phyloP scores from a whole-genome alignment of 2,329 filamentous ascomycete genomes.

The Chaetoscypha palmicola region DNA sequence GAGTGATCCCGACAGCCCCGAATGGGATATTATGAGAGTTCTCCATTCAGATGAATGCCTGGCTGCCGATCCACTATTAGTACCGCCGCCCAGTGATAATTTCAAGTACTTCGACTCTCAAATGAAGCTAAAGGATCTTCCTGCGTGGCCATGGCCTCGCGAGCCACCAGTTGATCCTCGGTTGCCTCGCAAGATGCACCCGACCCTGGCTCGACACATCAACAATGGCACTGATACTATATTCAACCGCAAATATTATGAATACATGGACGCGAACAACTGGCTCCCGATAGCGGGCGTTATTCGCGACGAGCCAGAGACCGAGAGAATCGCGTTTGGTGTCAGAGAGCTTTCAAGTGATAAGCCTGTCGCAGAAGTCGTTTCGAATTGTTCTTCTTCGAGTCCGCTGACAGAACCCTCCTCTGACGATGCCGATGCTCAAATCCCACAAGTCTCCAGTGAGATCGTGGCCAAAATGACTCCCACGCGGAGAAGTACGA shows the following conservation, averaged over 20 bases:
- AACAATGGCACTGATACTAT: conserved; percentile 20
- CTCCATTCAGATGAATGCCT: conserved; percentile 14
- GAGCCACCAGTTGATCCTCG: neutral
- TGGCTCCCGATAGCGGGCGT: conserved; percentile 21
- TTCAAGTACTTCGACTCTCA: conserved; percentile 14
- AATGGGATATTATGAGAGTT: conserved; percentile 19
- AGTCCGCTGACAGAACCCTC: too few relatives aligned
- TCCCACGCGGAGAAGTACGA: conserved; percentile 2
- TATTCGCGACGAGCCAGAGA: too few relatives aligned
- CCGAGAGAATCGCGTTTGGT: too few relatives aligned
- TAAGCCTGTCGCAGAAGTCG: too few relatives aligned
- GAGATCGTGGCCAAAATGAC: too few relatives aligned
- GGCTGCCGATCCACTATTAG: conserved; percentile 16
- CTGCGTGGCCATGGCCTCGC: conserved; percentile 8
- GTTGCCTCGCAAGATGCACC: conserved; percentile 12
- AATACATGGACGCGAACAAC: conserved; percentile 11
- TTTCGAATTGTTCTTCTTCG: too few relatives aligned
- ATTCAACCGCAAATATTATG: conserved; percentile 14
- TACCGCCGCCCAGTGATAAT: conserved; percentile 14
- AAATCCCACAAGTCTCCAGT: too few relatives aligned
- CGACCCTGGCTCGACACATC: conserved; percentile 18
- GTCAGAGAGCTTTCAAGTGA: too few relatives aligned
- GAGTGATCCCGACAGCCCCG: conserved; percentile 17
- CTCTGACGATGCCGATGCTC: too few relatives aligned
- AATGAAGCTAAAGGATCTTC: conserved; percentile 15